Percentiles rank a stretch among this genome's conserved stretches.
Evolutionary conservation across 2,329 filamentous ascomycete species (phyloP).

Genomic region (Fusarium concolor): DNA sequence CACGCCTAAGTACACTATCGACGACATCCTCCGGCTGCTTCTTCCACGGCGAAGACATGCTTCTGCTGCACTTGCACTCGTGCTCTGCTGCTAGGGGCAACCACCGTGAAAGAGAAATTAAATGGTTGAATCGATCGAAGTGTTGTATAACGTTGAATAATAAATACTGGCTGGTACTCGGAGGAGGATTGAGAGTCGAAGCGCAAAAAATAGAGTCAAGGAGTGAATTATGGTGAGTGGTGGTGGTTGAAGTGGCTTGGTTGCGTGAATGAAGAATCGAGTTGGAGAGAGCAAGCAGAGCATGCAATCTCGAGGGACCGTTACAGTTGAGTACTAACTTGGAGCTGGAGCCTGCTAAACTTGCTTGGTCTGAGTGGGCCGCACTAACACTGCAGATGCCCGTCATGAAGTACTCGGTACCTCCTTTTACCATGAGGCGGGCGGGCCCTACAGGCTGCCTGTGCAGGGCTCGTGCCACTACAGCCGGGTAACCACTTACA

Average conservation of each 20-base stretch:
- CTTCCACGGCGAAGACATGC: conserved; percentile 71
- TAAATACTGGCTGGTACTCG: conserved; percentile 3
- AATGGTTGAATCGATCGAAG: conserved; percentile 11
- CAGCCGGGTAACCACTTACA: conserved; percentile 38
- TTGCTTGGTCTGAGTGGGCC: conserved; percentile 13
- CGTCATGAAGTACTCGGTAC: conserved; percentile 29
- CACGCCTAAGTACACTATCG: conserved; percentile 77
- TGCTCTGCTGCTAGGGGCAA: conserved; percentile 41
- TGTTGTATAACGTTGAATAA: background rate
- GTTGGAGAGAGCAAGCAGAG: conserved; percentile 18
- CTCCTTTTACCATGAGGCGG: background rate
- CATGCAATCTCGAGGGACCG: conserved; percentile 24
- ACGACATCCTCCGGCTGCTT: conserved; percentile 73
- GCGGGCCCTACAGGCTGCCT: background rate
- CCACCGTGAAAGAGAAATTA: conserved; percentile 14
- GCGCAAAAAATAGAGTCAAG: conserved; percentile 28
- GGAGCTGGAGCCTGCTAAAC: conserved; percentile 30
- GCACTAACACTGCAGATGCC: conserved; percentile 25
- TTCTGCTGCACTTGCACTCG: conserved; percentile 31
- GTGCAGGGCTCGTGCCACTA: conserved; percentile 24
- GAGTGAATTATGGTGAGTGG: conserved; percentile 34
- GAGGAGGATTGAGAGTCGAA: conserved; percentile 1
- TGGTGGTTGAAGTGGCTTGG: conserved; percentile 19
- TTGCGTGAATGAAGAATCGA: conserved; percentile 31
- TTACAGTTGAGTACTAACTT: conserved; percentile 15